Base-by-base conservation (phyloP, 1,284 basidiomycete species). In the Malassezia caprae region DNA sequence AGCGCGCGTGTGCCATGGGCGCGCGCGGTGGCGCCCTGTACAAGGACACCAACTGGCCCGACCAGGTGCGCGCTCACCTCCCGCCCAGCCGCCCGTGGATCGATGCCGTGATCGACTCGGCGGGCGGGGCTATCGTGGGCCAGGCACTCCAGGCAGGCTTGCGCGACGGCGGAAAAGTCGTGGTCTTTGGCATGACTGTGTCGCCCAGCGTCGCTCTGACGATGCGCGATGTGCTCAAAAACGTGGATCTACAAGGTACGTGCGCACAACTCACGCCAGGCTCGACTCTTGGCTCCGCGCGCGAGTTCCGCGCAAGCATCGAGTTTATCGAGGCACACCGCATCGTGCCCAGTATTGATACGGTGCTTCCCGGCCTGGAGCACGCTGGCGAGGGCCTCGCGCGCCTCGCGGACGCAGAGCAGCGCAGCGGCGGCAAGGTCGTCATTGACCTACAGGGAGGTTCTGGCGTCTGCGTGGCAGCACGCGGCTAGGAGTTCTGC, bases 251-350 rank as follows among this genome's bases (percentile, higher is more conserved):
- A 34, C 78, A 87, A 39, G 87, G 86, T 85, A 48, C 44, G 78
- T 76, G 21, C n/a, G 24, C 19, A 21, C 15, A 1, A 40, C 46
- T 40, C n/a, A 23, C 27, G 11, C n/a, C 50, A 65, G 71, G 76
- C 6, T 68, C 85, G 0, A 88, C 85, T 19, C 87, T 90, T 85
- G 88, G 87, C 12, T 88, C 86, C n/a, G 80, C 80, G 52, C 78
- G 81, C 52, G 88, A 90, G 76, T 80, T 90, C 53, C 72, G 79
- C 49, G 80, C 83, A 31, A 85, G 85, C 21, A 85, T 87, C 0
- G 75, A 77, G 15, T 90, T 90, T 75, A 75, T 89, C 28, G 77
- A 78, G 4, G 70, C 82, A 65, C 83, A 88, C 62, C 78, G 77
- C 42, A 83, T 90, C 59, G 77, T 82, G 2, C 87, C 88, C 1